Base-by-base conservation (phyloP, 2,329 filamentous ascomycete species). In the Cordyceps fumosorosea region DNA sequence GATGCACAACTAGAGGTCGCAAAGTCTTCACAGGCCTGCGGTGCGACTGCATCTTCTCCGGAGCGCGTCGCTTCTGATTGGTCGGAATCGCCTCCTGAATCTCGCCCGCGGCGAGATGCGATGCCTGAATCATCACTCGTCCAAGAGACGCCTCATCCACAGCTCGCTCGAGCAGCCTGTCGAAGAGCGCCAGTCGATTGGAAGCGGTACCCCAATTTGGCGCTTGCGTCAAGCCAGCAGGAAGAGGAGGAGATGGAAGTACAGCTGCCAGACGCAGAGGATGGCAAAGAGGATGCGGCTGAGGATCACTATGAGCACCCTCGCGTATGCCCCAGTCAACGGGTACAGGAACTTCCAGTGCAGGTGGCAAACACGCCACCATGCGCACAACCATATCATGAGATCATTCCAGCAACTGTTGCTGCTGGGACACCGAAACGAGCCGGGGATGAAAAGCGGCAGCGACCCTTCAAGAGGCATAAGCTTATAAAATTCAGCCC, bases 171-270 rank as follows among this genome's bases (percentile, higher is more conserved):
- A n/a, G 34, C 51, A 10, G 16, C 44, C 14, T 22, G 42, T 20
- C 14, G 52, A 12, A 50, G 22, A 18, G 10, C 11, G 2, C 1
- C 24, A 7, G 18, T 37, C 8, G 24, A 22, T 3, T 44, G 4
- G 5, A 26, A 24, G 42, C 11, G 12, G 5, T 10, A 11, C 4
- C 14, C 18, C 11, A 7, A 8, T 8, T 3, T 11, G 18, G 5
- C 8, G 26, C 29, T 6, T 34, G n/a, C 29, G 26, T 55, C 52
- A 26, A 62, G 59, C 47, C 45, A 24, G 22, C 37, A 58, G 22
- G 64, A 69, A 10, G 75, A 76, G 24, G 73, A 76, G 16, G 74
- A 76, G 10, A 62, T 76, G n/a, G 76, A 77, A 53, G 69, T 72
- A 53, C 69, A 71, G 42, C 64, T 75, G 5, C 74, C 74, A 1